Evolutionary conservation across 129 eudicot genomes (phyloP).

Genomic region (Silybum marianum): DNA sequence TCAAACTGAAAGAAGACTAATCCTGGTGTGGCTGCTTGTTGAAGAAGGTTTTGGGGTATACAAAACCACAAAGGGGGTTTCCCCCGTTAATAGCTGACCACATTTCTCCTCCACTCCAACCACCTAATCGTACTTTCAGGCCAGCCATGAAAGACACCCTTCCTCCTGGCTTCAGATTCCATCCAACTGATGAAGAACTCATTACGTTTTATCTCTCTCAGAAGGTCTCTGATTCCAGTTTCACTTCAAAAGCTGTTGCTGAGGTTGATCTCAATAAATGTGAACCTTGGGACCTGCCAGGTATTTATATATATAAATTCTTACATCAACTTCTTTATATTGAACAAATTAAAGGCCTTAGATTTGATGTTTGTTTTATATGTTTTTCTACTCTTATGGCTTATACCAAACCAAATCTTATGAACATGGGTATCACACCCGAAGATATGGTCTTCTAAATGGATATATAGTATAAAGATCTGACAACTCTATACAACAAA

Average conservation of each 20-base stretch:
- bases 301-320: slow-evolving; percentile 32
- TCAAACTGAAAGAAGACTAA: slow-evolving; percentile 42
- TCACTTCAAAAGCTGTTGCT: slow-evolving; percentile 69
- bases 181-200: slow-evolving; percentile 97
- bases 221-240: slow-evolving; percentile 73
- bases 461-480: no score
- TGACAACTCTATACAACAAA: no score
- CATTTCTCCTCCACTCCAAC: slow-evolving; percentile 15
- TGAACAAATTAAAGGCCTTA: not conserved
- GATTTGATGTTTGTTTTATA: not conserved
- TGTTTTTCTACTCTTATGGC: not conserved
- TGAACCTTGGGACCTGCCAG: slow-evolving; percentile 98
- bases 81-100: slow-evolving; percentile 30
- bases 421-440: not conserved
- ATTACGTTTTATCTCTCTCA: slow-evolving; percentile 66
- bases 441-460: no score
- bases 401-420: slow-evolving; percentile 4
- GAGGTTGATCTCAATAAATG: slow-evolving; percentile 95
- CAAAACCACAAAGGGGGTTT: slow-evolving; percentile 26
- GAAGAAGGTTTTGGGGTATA: slow-evolving; percentile 48
- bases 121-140: slow-evolving; percentile 8
- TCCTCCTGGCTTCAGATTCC: slow-evolving; percentile 96
- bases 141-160: slow-evolving; percentile 66
- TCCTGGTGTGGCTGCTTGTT: slow-evolving; percentile 52
- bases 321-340: not conserved